phyloP scores from a whole-genome alignment of 2,329 filamentous ascomycete species.

The Xylariaceae sp. region DNA sequence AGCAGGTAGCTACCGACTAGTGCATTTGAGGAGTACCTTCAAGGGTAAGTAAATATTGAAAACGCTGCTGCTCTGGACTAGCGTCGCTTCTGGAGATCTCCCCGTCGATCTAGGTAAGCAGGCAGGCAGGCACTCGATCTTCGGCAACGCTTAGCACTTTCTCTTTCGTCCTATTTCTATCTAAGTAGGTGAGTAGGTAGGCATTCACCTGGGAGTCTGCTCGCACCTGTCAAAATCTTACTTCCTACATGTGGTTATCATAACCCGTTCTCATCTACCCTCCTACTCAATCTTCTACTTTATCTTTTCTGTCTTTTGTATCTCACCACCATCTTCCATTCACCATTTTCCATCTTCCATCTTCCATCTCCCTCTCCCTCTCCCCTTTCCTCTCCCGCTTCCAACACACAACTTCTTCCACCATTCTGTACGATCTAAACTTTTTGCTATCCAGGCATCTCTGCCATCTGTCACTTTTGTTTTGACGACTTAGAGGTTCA shows the following conservation, averaged over 20 bases:
- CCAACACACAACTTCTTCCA: constrained; percentile 14
- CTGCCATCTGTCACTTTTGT: constrained; percentile 34
- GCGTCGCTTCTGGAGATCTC: background rate
- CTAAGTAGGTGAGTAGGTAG: background rate
- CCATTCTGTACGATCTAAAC: constrained; percentile 32
- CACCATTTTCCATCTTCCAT: constrained; percentile 27
- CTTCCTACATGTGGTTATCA: background rate
- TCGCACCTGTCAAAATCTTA: background rate
- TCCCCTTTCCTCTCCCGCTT: background rate
- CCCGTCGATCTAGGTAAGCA: background rate
- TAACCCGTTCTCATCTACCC: background rate
- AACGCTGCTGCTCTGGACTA: background rate
- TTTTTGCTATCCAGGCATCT: constrained; percentile 37
- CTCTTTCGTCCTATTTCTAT: background rate
- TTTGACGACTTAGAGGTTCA: constrained; percentile 28
- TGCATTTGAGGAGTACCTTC: too few species aligned
- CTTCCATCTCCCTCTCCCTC: background rate
- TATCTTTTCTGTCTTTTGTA: constrained; percentile 2
- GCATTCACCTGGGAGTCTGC: background rate
- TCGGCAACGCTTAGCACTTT: background rate
- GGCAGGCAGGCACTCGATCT: background rate
- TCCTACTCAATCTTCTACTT: constrained; percentile 3
- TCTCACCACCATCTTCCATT: too few species aligned
- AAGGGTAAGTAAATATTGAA: background rate
- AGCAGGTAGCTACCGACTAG: too few species aligned